phyloP scores from a whole-genome alignment of 2,329 filamentous ascomycete genomes.

The Ceratocystis huliohia region DNA sequence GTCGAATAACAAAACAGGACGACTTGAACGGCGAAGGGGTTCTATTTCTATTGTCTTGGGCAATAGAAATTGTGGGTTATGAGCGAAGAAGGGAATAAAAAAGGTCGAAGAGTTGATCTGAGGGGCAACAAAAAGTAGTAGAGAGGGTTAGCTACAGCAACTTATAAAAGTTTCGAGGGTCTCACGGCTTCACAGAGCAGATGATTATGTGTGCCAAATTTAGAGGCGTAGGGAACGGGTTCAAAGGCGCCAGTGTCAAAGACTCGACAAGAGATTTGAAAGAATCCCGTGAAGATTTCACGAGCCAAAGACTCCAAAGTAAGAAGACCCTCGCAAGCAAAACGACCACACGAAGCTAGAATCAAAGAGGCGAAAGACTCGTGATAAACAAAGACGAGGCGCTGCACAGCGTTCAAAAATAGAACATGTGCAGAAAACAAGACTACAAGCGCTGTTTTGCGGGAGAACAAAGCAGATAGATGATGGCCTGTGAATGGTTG shows the following conservation, averaged over 20 bases:
- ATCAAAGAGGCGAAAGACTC: neutral
- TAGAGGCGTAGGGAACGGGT: neutral
- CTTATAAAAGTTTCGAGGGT: slow-evolving; percentile 3
- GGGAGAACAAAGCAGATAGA: neutral
- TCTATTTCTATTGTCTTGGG: neutral
- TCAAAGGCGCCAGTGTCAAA: too few species aligned
- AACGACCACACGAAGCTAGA: neutral
- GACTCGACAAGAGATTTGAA: neutral
- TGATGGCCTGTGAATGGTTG: neutral
- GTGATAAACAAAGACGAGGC: slow-evolving; percentile 12
- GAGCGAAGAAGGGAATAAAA: neutral
- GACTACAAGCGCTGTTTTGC: neutral
- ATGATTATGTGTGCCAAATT: neutral
- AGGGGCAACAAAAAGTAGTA: neutral
- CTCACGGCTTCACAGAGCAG: neutral
- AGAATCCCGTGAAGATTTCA: neutral
- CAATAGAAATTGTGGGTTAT: slow-evolving; percentile 1
- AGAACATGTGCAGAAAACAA: slow-evolving; percentile 1
- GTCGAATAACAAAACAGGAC: neutral
- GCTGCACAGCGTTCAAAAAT: neutral
- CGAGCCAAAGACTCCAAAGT: neutral
- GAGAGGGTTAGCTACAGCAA: slow-evolving; percentile 13
- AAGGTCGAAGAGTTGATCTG: neutral
- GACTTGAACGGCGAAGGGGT: slow-evolving; percentile 8
- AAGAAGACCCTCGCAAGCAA: neutral